These are phyloP conservation scores for Neurospora sp. DNA, from an alignment of 495 filamentous ascomycete species.

Conservation along the genomic window DNA sequence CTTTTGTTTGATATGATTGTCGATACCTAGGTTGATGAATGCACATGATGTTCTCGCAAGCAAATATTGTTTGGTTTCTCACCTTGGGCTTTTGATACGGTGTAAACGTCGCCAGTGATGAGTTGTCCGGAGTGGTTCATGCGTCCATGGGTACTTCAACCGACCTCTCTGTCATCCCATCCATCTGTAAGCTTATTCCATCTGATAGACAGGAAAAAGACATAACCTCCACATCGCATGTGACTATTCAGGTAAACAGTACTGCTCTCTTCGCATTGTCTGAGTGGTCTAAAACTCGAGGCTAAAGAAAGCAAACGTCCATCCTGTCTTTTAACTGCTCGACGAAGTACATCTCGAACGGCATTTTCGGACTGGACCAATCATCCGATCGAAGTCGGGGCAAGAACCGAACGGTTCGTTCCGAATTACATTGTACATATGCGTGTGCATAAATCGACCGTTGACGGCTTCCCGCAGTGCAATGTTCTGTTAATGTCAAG, in stretches of 20 bases:
- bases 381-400: neutral
- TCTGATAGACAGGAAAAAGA: neutral
- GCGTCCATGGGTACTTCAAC: neutral
- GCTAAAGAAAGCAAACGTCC: no score
- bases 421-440: neutral
- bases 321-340: neutral
- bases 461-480: neutral
- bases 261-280: no score
- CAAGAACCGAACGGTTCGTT: neutral
- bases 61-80: neutral
- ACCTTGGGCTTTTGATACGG: neutral
- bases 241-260: no score
- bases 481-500: neutral
- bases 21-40: neutral
- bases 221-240: no score
- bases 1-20: neutral
- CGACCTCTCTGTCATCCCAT: neutral
- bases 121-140: neutral
- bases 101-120: neutral
- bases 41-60: neutral
- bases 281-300: no score
- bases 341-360: neutral
- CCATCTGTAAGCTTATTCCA: neutral
- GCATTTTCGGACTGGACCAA: neutral
- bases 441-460: neutral